Conservation (phyloP, 805 yeast genomes). For the Phaffomyces opuntiae region DNA sequence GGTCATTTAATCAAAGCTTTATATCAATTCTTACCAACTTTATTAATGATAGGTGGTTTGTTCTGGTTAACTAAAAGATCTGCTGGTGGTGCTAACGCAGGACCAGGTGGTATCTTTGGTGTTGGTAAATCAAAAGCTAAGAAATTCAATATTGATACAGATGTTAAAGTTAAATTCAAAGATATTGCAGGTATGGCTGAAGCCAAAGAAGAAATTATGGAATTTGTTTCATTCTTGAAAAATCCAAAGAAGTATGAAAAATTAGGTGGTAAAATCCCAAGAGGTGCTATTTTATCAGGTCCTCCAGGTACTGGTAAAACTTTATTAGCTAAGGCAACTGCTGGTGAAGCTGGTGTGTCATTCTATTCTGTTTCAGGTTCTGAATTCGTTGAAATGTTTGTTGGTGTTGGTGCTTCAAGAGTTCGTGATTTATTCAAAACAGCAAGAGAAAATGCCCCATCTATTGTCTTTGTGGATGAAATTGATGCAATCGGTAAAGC, state of each 20-base stretch:
- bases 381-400: conserved; percentile 97
- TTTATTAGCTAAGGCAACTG: conserved; percentile 93
- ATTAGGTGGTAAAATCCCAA: conserved; percentile 94
- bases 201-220: conserved; percentile 97
- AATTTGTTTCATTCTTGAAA: conserved; percentile 89
- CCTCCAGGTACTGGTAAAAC: conserved; percentile 99
- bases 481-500: conserved; percentile 99
- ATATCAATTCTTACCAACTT: conserved; percentile 80
- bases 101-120: conserved; percentile 75
- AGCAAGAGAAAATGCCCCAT: conserved; percentile 91
- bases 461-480: conserved; percentile 95
- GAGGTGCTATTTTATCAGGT: conserved; percentile 96
- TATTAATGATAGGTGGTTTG: conserved; percentile 81
- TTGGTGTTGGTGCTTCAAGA: conserved; percentile 97
- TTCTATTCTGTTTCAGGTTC: conserved; percentile 95
- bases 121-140: conserved; percentile 91
- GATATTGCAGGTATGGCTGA: conserved; percentile 98
- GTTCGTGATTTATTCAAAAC: conserved; percentile 91
- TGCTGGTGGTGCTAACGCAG: conserved; percentile 33
- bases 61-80: conserved; percentile 73
- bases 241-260: conserved; percentile 86
- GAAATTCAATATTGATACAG: conserved; percentile 84
- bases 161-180: conserved; percentile 78
- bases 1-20: conserved; percentile 58
- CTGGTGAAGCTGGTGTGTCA: conserved; percentile 99